Percentiles rank a stretch among this genome's conserved stretches.
These are phyloP conservation scores for Hymenoscyphus linearis DNA, from an alignment of 2,329 filamentous ascomycete genomes.

Conservation along the genomic window DNA sequence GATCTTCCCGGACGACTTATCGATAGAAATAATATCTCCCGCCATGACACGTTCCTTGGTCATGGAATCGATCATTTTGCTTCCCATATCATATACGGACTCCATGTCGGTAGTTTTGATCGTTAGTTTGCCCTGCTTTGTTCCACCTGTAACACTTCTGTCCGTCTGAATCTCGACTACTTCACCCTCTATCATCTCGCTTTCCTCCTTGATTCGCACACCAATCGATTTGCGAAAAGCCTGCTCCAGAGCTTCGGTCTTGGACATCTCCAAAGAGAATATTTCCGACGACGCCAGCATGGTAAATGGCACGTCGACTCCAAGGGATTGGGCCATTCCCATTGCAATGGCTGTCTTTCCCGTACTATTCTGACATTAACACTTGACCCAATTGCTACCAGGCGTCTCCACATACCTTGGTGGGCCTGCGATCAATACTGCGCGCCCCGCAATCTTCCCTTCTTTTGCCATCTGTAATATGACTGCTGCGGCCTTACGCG, in stretches of 20 bases:
- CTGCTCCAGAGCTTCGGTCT: conserved; percentile 95
- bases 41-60: conserved; percentile 99
- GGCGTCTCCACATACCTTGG: conserved; percentile 55
- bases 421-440: conserved; percentile 89
- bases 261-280: conserved; percentile 98
- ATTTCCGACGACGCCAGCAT: conserved; percentile 95
- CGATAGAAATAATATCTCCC: conserved; percentile 95
- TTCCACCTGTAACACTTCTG: conserved; percentile 88
- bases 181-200: conserved; percentile 97
- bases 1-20: conserved; percentile 97
- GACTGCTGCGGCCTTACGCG: conserved; percentile 90
- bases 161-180: conserved; percentile 99
- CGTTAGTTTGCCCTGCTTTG: conserved; percentile 97
- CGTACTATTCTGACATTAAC: conserved; percentile 52
- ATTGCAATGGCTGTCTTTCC: conserved; percentile 98
- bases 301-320: conserved; percentile 91
- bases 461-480: conserved; percentile 99
- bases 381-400: neutral
- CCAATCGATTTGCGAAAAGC: conserved; percentile 99
- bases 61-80: conserved; percentile 99
- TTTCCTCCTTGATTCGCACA: conserved; percentile 97
- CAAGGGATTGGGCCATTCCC: conserved; percentile 96
- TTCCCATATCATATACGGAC: conserved; percentile 98
- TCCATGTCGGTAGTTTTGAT: conserved; percentile 99
- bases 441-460: conserved; percentile 94